These are phyloP conservation scores for Citrullus mucosospermus DNA, from an alignment of 306 rosid species.

Conservation along the genomic window DNA sequence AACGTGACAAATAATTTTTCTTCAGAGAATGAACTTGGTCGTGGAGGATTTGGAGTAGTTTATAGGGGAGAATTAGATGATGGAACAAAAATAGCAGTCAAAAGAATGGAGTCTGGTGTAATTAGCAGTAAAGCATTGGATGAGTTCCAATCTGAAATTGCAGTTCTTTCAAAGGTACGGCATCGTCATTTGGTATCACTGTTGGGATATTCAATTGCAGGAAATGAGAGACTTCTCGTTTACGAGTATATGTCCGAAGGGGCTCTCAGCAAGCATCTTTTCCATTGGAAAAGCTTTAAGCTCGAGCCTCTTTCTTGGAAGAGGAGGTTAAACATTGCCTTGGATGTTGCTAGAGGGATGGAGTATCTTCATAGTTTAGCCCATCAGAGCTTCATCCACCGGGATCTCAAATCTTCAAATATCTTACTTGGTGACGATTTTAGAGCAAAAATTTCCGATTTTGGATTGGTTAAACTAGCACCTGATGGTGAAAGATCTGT, in stretches of 20 bases:
- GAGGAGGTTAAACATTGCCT: slow-evolving; percentile 83
- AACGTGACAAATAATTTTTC: slow-evolving; percentile 82
- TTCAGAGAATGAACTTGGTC: slow-evolving; percentile 89
- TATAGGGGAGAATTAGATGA: slow-evolving; percentile 93
- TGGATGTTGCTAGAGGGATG: slow-evolving; percentile 97
- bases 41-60: slow-evolving; percentile 95
- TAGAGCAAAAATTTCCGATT: slow-evolving; percentile 85
- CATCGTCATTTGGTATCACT: slow-evolving; percentile 94
- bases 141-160: slow-evolving; percentile 92
- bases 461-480: slow-evolving; percentile 95
- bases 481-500: slow-evolving; percentile 86
- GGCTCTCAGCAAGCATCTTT: slow-evolving; percentile 92
- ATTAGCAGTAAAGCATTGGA: slow-evolving; percentile 78
- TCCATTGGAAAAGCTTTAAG: slow-evolving; percentile 62
- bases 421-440: slow-evolving; percentile 83
- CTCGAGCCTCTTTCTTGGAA: slow-evolving; percentile 95
- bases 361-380: slow-evolving; percentile 90
- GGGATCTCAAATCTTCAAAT: slow-evolving; percentile 93
- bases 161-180: slow-evolving; percentile 87
- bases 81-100: slow-evolving; percentile 87
- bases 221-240: slow-evolving; percentile 77
- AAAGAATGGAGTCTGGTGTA: slow-evolving; percentile 82
- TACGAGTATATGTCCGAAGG: slow-evolving; percentile 97
- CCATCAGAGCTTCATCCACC: slow-evolving; percentile 96
- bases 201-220: slow-evolving; percentile 65